A percentile compares a stretch with the other conserved stretches of the same genome.
phyloP scores from a whole-genome alignment of 1,284 basidiomycete genomes.

The Sutorius eximius region DNA sequence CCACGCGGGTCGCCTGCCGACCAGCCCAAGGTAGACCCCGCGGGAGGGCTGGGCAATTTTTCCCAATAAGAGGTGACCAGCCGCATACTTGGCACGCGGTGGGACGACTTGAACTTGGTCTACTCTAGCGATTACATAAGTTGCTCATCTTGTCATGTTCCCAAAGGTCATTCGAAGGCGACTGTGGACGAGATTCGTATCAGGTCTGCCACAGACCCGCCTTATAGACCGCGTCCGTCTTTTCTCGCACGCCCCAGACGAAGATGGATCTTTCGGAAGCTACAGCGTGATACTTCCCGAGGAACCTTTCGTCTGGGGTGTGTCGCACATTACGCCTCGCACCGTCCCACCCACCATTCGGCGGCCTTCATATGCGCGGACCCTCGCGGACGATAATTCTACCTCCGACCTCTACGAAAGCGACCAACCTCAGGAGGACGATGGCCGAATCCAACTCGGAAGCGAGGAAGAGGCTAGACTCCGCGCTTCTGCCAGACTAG shows the following conservation, averaged over 20 bases:
- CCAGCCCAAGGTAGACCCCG: too few relatives aligned
- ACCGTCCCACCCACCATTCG: slow-evolving; percentile 59
- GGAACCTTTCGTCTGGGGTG: slow-evolving; percentile 66
- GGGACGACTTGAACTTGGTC: too few relatives aligned
- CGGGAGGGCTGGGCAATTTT: too few relatives aligned
- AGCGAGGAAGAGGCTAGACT: slow-evolving; percentile 56
- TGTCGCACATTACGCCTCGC: slow-evolving; percentile 58
- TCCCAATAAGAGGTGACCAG: too few relatives aligned
- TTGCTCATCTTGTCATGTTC: not conserved
- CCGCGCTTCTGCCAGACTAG: slow-evolving; percentile 61
- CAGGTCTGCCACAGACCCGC: not conserved
- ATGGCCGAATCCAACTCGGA: slow-evolving; percentile 54
- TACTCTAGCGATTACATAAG: slow-evolving; percentile 4
- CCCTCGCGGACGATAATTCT: slow-evolving; percentile 1
- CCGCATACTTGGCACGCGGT: too few relatives aligned
- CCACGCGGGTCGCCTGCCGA: too few relatives aligned
- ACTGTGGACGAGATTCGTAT: not conserved
- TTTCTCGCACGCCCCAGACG: slow-evolving; percentile 10
- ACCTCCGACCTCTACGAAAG: slow-evolving; percentile 9
- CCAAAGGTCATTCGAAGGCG: not conserved
- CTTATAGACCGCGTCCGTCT: not conserved
- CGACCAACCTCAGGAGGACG: slow-evolving; percentile 32
- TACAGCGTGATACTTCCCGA: slow-evolving; percentile 67
- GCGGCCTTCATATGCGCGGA: slow-evolving; percentile 57
- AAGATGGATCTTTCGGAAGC: slow-evolving; percentile 44